These are phyloP conservation scores for Niveomyces coronatus DNA, from an alignment of 2,329 filamentous ascomycete species.

Conservation along the genomic window DNA sequence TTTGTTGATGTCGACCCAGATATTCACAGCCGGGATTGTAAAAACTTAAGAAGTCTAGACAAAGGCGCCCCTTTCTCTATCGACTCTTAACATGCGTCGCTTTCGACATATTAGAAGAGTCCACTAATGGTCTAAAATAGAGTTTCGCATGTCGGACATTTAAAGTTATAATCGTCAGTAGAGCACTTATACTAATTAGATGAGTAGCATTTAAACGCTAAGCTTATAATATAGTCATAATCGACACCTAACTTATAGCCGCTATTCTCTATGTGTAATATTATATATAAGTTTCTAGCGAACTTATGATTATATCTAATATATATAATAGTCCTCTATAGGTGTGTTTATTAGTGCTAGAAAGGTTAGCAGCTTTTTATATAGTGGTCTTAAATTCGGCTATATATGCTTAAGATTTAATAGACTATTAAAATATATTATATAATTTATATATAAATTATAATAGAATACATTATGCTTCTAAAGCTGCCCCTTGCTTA, in stretches of 20 bases:
- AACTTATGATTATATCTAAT: conserved; percentile 13
- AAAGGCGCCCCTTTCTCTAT: not conserved
- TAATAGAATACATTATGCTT: conserved; percentile 11
- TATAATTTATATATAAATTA: conserved; percentile 12
- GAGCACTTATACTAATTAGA: conserved; percentile 13
- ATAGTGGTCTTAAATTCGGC: not conserved
- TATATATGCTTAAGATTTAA: conserved; percentile 13
- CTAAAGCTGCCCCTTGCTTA: not conserved
- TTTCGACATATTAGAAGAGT: conserved; percentile 17
- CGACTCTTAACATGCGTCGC: conserved; percentile 12
- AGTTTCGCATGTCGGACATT: conserved; percentile 13
- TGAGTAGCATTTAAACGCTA: conserved; percentile 10
- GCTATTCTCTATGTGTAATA: conserved; percentile 17
- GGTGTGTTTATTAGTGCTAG: conserved; percentile 15
- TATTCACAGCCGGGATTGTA: conserved; percentile 1
- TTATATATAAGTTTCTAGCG: conserved; percentile 13
- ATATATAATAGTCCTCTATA: conserved; percentile 10
- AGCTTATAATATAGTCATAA: conserved; percentile 2
- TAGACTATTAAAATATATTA: not conserved
- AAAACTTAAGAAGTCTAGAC: not conserved
- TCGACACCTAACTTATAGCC: conserved; percentile 12
- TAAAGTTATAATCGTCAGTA: conserved; percentile 10
- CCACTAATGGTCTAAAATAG: conserved; percentile 12
- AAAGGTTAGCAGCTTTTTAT: not conserved
- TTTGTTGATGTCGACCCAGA: too few species aligned